phyloP scores from a whole-genome alignment of 2,329 filamentous ascomycete genomes.

The Aspergillus eucalypticola region DNA sequence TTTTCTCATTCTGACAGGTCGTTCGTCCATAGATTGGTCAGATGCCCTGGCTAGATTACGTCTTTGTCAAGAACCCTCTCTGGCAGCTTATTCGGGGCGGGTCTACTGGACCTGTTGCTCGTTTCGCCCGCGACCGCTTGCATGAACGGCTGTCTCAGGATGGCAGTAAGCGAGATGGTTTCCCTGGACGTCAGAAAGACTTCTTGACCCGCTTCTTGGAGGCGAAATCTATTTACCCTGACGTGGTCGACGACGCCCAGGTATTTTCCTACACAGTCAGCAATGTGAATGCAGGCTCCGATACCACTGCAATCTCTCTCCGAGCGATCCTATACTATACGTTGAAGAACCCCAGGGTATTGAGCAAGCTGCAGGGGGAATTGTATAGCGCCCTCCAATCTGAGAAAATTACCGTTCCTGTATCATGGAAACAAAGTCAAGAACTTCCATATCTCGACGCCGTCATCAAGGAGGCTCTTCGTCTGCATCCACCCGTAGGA shows the following conservation, averaged over 20 bases:
- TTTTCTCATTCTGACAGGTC: neutral
- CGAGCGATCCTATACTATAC: constrained; percentile 33
- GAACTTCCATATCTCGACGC: constrained; percentile 33
- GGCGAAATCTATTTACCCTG: constrained; percentile 3
- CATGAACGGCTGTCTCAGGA: constrained; percentile 19
- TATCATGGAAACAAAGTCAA: constrained; percentile 30
- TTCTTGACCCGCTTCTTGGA: constrained; percentile 23
- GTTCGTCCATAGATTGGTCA: constrained; percentile 17
- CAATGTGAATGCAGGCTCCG: constrained; percentile 36
- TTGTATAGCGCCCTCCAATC: constrained; percentile 40
- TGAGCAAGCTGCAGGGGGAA: constrained; percentile 50
- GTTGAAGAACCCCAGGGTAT: constrained; percentile 24
- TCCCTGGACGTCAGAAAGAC: neutral
- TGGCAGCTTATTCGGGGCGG: constrained; percentile 19
- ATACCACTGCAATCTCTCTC: constrained; percentile 35
- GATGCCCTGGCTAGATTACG: constrained; percentile 39
- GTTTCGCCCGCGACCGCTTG: constrained; percentile 24
- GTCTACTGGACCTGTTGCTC: constrained; percentile 24
- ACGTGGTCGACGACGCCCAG: constrained; percentile 26
- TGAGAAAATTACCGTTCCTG: constrained; percentile 16
- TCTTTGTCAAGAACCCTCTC: constrained; percentile 38
- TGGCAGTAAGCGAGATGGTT: neutral
- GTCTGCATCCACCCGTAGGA: constrained; percentile 28
- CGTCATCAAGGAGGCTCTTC: constrained; percentile 32
- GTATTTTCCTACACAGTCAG: constrained; percentile 29